phyloP scores from a whole-genome alignment of 371 early-diverging fungal species.

The Umbelopsis sp. region DNA sequence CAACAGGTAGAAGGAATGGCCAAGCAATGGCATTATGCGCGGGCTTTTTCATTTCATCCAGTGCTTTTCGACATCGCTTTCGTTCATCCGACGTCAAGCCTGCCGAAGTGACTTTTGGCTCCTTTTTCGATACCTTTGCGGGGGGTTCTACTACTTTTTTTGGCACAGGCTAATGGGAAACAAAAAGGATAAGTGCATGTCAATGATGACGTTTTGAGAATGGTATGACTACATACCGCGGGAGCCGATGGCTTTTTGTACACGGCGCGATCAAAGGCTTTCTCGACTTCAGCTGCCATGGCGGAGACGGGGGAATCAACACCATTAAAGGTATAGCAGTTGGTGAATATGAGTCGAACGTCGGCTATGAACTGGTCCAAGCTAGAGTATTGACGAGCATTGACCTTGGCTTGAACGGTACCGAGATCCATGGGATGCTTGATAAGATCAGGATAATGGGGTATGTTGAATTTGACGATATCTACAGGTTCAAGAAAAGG shows the following conservation, averaged over 20 bases:
- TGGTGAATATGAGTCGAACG: slow-evolving; percentile 53
- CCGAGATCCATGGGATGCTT: slow-evolving; percentile 98
- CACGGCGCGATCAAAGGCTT: slow-evolving; percentile 58
- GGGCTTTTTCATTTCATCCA: slow-evolving; percentile 43
- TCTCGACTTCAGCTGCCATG: slow-evolving; percentile 64
- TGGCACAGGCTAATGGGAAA: too few species aligned
- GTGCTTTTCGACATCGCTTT: slow-evolving; percentile 60
- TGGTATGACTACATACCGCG: neutral
- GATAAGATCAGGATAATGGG: slow-evolving; percentile 84
- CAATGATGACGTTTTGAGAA: neutral
- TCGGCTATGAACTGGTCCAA: slow-evolving; percentile 51
- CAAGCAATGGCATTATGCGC: slow-evolving; percentile 34
- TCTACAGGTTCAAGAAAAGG: slow-evolving; percentile 77
- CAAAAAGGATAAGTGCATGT: neutral
- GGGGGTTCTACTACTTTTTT: neutral
- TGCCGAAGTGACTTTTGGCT: slow-evolving; percentile 23
- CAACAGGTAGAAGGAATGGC: slow-evolving; percentile 86
- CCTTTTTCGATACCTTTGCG: slow-evolving; percentile 9
- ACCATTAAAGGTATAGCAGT: slow-evolving; percentile 76
- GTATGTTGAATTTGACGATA: slow-evolving; percentile 44
- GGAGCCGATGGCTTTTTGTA: slow-evolving; percentile 25
- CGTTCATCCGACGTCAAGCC: slow-evolving; percentile 62
- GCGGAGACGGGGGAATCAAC: slow-evolving; percentile 73
- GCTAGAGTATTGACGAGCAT: slow-evolving; percentile 41
- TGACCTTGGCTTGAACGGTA: slow-evolving; percentile 82